These are phyloP conservation scores for Zanthoxylum bungeanum DNA, from an alignment of 345 rosid genomes.

Conservation along the genomic window DNA sequence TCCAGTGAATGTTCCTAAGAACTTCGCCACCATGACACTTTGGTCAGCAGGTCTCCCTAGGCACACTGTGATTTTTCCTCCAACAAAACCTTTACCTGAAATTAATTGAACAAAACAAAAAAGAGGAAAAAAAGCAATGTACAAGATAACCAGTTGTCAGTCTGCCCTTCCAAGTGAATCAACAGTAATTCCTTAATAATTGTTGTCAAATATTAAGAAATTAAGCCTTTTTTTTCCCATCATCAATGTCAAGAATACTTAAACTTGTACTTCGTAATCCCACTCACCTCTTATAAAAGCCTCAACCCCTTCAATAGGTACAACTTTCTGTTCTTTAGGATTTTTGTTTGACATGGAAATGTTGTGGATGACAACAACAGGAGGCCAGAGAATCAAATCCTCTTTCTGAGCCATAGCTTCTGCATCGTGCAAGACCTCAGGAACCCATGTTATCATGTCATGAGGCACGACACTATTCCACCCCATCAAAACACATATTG, in stretches of 20 bases:
- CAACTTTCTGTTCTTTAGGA: constrained; percentile 48
- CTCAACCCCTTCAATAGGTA: constrained; percentile 45
- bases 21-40: constrained; percentile 49
- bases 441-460: constrained; percentile 40
- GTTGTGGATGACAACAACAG: constrained; percentile 43
- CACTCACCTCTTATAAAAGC: constrained; percentile 47
- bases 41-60: constrained; percentile 56
- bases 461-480: constrained; percentile 41
- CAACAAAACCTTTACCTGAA: constrained; percentile 46
- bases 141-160: constrained; percentile 1
- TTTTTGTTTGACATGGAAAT: constrained; percentile 45
- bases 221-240: neutral
- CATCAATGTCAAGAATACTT: neutral
- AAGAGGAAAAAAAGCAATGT: neutral
- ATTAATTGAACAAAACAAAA: constrained; percentile 2
- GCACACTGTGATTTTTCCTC: constrained; percentile 47
- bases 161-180: neutral
- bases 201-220: neutral
- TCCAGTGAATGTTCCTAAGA: constrained; percentile 47
- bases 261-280: neutral
- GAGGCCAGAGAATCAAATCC: constrained; percentile 58
- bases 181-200: neutral
- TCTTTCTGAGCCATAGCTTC: constrained; percentile 47
- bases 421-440: constrained; percentile 34
- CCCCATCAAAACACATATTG: constrained; percentile 55